Conservation (phyloP, 495 filamentous ascomycete species). For the Penicillium lagena region DNA sequence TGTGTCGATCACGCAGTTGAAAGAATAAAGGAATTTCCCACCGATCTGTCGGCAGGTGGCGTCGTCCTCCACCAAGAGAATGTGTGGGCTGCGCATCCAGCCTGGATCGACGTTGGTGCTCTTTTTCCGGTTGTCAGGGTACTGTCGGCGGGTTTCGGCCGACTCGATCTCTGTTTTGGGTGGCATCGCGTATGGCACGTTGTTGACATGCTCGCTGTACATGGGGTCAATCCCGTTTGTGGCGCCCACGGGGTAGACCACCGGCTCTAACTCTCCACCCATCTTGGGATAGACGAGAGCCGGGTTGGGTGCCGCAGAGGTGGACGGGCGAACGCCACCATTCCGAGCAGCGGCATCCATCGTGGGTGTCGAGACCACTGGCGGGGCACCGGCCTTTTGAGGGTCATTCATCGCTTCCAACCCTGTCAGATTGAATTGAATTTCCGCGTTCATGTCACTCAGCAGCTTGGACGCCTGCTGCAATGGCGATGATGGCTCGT, state of each 20-base stretch:
- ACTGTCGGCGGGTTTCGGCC: constrained; percentile 40
- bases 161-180: constrained; percentile 47
- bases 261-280: constrained; percentile 62
- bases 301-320: constrained; percentile 45
- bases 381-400: constrained; percentile 44
- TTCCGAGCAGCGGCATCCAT: constrained; percentile 34
- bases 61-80: constrained; percentile 94
- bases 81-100: constrained; percentile 77
- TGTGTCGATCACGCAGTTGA: constrained; percentile 83
- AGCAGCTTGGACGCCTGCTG: constrained; percentile 88
- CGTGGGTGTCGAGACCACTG: constrained; percentile 38
- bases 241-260: constrained; percentile 86
- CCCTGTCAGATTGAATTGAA: constrained; percentile 65
- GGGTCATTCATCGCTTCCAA: constrained; percentile 73
- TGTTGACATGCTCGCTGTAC: constrained; percentile 88
- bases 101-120: constrained; percentile 63
- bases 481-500: constrained; percentile 74
- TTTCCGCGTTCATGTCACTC: constrained; percentile 70
- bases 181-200: constrained; percentile 78
- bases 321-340: constrained; percentile 32
- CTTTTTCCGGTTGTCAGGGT: constrained; percentile 58
- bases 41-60: constrained; percentile 90
- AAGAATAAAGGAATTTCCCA: constrained; percentile 84
- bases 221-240: constrained; percentile 91
- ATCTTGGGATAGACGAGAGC: constrained; percentile 47